These are phyloP conservation scores for Xylariaceae sp. DNA, from an alignment of 2,329 filamentous ascomycete genomes.

Conservation along the genomic window DNA sequence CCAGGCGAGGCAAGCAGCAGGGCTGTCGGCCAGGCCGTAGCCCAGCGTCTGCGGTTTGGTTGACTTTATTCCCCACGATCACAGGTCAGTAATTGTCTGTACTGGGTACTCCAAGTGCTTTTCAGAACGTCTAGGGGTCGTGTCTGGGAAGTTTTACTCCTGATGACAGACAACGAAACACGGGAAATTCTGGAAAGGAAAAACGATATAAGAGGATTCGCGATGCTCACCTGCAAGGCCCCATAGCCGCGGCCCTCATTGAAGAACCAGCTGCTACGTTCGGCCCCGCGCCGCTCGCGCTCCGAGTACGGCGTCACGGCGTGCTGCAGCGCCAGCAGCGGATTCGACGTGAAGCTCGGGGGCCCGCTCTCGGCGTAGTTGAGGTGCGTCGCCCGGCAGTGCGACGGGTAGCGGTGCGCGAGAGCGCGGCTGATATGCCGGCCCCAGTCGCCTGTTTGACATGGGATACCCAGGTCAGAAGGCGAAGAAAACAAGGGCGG, in stretches of 20 bases:
- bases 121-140: no score
- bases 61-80: no score
- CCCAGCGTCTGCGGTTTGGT: constrained; percentile 69
- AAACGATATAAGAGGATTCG: no score
- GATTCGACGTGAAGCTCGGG: constrained; percentile 43
- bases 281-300: constrained; percentile 43
- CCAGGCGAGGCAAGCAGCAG: constrained; percentile 66
- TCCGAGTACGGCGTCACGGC: constrained; percentile 44
- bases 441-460: constrained; percentile 57
- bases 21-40: constrained; percentile 61
- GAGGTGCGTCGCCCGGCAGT: constrained; percentile 53
- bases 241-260: constrained; percentile 52
- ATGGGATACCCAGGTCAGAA: constrained; percentile 1
- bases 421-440: constrained; percentile 57
- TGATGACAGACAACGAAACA: no score
- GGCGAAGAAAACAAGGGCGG: not conserved
- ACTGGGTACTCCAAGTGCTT: no score
- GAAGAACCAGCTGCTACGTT: constrained; percentile 49
- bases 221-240: no score
- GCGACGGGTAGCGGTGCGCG: constrained; percentile 48
- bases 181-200: no score
- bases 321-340: constrained; percentile 50
- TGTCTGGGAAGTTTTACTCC: no score
- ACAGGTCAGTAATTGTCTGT: no score
- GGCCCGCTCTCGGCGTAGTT: constrained; percentile 43